phyloP scores from a whole-genome alignment of 164 flowering plant species.

The Echeveria elegans region DNA sequence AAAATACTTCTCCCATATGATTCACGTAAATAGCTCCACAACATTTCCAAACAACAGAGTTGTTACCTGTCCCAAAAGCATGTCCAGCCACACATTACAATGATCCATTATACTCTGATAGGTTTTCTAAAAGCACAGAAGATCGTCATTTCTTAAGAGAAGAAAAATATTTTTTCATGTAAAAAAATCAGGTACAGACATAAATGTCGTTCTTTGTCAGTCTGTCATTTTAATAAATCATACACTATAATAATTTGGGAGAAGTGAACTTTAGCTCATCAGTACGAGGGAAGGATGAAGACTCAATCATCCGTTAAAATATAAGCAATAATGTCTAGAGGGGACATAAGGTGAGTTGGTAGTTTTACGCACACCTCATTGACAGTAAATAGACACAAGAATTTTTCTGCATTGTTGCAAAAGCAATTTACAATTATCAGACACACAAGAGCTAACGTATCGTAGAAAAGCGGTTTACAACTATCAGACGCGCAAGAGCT shows the following conservation, averaged over 20 bases:
- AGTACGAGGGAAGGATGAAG: not conserved
- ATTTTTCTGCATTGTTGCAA: not conserved
- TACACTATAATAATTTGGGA: not conserved
- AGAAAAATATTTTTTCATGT: too few relatives aligned
- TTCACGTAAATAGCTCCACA: not conserved
- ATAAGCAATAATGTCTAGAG: too few relatives aligned
- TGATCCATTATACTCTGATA: not conserved
- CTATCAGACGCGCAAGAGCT: too few relatives aligned
- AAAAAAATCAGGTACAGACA: too few relatives aligned
- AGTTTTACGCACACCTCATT: too few relatives aligned
- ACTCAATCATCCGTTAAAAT: too few relatives aligned
- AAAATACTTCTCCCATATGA: not conserved
- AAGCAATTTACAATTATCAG: not conserved
- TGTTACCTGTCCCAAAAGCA: not conserved
- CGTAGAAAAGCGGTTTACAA: not conserved
- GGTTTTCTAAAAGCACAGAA: too few relatives aligned
- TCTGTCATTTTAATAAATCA: not conserved
- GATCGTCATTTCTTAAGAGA: not conserved
- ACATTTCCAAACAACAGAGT: not conserved
- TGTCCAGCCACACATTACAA: not conserved
- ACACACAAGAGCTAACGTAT: too few relatives aligned
- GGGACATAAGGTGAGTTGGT: too few relatives aligned
- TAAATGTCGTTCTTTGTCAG: too few relatives aligned
- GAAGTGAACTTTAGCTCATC: not conserved
- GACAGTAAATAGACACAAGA: too few relatives aligned